A percentile compares a stretch with the other conserved stretches of the same genome.
phyloP scores from a whole-genome alignment of 2,329 filamentous ascomycete species.

The Calonectria crousiana region DNA sequence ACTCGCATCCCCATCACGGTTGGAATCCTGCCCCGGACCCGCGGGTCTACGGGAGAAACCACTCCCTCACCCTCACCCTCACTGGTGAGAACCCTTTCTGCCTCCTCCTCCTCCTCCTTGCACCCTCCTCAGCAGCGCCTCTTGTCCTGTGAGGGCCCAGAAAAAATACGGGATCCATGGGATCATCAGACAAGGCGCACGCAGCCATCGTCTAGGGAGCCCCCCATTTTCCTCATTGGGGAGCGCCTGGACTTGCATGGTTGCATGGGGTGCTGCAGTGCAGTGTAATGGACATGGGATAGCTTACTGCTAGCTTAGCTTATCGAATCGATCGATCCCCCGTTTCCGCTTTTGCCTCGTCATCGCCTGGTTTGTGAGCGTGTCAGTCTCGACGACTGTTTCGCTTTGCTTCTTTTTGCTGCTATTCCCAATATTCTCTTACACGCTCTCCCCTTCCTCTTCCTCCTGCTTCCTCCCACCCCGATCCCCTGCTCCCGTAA shows the following conservation, averaged over 20 bases:
- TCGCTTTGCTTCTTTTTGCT: slow-evolving; percentile 17
- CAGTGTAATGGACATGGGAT: slow-evolving; percentile 13
- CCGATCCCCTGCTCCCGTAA: slow-evolving; percentile 23
- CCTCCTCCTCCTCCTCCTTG: too few species aligned
- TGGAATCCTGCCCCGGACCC: not conserved
- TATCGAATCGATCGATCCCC: slow-evolving; percentile 22
- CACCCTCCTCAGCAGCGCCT: not conserved
- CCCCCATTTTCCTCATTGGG: not conserved
- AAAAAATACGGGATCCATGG: slow-evolving; percentile 22
- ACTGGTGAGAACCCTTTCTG: not conserved
- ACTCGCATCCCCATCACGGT: not conserved
- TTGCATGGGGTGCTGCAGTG: slow-evolving; percentile 7
- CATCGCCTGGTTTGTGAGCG: slow-evolving; percentile 12
- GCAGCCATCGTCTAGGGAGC: slow-evolving; percentile 20
- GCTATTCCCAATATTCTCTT: slow-evolving; percentile 7
- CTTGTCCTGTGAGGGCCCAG: not conserved
- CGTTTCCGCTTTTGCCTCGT: slow-evolving; percentile 11
- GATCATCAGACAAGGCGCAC: slow-evolving; percentile 23
- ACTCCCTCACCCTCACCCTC: not conserved
- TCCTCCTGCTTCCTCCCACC: slow-evolving; percentile 27
- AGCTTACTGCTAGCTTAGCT: slow-evolving; percentile 16
- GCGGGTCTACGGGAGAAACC: not conserved
- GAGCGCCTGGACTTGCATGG: not conserved
- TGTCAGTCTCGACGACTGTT: not conserved
- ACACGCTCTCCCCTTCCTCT: slow-evolving; percentile 15